Evolutionary conservation across 2,329 filamentous ascomycete species (phyloP).

Genomic region (Neocucurbitaria cava): DNA sequence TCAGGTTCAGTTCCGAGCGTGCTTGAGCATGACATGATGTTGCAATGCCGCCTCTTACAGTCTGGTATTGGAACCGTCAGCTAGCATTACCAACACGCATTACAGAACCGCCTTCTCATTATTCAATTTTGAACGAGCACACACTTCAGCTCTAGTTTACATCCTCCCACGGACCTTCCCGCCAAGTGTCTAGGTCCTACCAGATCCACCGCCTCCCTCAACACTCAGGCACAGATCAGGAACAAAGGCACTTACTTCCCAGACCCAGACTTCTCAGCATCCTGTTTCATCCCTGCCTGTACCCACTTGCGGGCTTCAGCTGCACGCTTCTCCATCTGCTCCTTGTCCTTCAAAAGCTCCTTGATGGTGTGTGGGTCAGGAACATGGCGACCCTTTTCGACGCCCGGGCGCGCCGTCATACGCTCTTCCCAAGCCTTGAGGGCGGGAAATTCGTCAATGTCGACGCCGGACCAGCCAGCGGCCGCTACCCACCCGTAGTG

Average conservation of each 20-base stretch:
- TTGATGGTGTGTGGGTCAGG: constrained; percentile 69
- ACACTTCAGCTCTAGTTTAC: not conserved
- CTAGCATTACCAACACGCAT: not conserved
- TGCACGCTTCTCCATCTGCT: constrained; percentile 64
- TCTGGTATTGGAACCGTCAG: not conserved
- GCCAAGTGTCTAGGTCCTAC: not conserved
- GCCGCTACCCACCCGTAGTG: constrained; percentile 78
- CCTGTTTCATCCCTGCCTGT: constrained; percentile 71
- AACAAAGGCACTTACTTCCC: constrained; percentile 34
- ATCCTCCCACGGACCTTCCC: not conserved
- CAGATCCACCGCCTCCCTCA: not conserved
- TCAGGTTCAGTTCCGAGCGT: not conserved
- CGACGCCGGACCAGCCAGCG: constrained; percentile 66
- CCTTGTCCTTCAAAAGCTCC: constrained; percentile 64
- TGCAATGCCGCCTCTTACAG: not conserved
- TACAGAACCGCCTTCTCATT: not conserved
- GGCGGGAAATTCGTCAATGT: constrained; percentile 76
- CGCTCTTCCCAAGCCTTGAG: constrained; percentile 79
- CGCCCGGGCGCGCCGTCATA: constrained; percentile 71
- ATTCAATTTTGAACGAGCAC: not conserved
- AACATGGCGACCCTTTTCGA: constrained; percentile 78
- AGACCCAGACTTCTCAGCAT: constrained; percentile 48
- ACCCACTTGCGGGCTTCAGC: constrained; percentile 67
- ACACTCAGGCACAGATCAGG: not conserved
- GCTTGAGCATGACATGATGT: not conserved